phyloP scores from a whole-genome alignment of 331 rosid genomes.

The Quercus lobata region DNA sequence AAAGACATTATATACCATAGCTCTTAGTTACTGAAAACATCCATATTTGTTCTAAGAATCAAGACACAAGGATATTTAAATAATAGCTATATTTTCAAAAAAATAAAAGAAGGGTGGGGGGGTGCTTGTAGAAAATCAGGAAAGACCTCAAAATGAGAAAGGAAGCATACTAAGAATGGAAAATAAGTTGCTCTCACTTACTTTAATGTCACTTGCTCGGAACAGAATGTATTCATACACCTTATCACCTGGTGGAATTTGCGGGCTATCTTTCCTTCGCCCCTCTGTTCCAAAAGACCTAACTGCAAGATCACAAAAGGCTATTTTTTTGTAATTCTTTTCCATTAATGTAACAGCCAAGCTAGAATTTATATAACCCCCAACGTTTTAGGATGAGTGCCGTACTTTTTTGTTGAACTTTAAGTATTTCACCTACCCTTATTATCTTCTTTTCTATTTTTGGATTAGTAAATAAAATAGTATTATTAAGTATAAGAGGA shows the following conservation, averaged over 20 bases:
- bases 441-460: neutral
- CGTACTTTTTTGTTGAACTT: neutral
- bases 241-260: slow-evolving; percentile 62
- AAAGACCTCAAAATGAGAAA: neutral
- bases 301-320: slow-evolving; percentile 44
- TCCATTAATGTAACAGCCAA: neutral
- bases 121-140: too few species aligned
- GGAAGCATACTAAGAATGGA: neutral
- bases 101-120: too few species aligned
- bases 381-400: neutral
- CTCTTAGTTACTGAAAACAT: neutral
- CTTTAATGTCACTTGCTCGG: slow-evolving; percentile 68
- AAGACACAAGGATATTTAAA: neutral
- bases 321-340: neutral
- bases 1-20: neutral
- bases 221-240: slow-evolving; percentile 69
- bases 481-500: neutral
- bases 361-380: neutral
- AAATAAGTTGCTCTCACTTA: slow-evolving; percentile 6
- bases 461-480: neutral
- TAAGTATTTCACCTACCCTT: neutral
- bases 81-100: neutral
- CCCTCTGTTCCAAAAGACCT: slow-evolving; percentile 76
- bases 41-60: neutral
- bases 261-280: slow-evolving; percentile 58